phyloP scores from a whole-genome alignment of 805 yeast species.

The Hanseniaspora thailandica region DNA sequence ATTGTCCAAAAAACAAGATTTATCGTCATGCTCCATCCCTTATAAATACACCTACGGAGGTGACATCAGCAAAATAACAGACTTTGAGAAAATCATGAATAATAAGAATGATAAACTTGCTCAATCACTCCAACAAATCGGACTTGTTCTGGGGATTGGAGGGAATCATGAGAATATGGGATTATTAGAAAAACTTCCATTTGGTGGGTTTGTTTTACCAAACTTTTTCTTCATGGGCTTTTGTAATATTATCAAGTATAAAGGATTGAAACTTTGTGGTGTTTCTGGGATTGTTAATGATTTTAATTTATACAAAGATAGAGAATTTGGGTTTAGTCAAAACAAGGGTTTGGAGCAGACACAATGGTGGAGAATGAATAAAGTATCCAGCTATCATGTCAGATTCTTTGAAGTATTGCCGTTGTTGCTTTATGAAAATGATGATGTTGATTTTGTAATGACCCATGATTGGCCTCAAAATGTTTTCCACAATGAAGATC shows the following conservation, averaged over 20 bases:
- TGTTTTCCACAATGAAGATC: slow-evolving; percentile 54
- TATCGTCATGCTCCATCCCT: slow-evolving; percentile 66
- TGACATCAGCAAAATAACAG: slow-evolving; percentile 43
- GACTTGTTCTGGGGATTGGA: slow-evolving; percentile 52
- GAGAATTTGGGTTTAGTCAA: slow-evolving; percentile 37
- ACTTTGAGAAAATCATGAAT: slow-evolving; percentile 60
- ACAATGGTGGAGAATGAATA: slow-evolving; percentile 38
- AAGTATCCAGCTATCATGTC: slow-evolving; percentile 44
- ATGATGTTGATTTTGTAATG: slow-evolving; percentile 43
- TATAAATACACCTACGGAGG: slow-evolving; percentile 43
- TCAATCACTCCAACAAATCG: neutral
- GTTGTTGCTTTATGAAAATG: slow-evolving; percentile 33
- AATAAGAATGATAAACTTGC: slow-evolving; percentile 71
- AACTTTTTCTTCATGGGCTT: slow-evolving; percentile 77
- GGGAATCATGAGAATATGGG: slow-evolving; percentile 92
- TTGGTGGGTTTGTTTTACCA: slow-evolving; percentile 91
- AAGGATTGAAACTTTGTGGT: slow-evolving; percentile 70
- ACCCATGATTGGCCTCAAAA: slow-evolving; percentile 95
- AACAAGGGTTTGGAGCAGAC: slow-evolving; percentile 23
- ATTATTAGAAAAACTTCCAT: slow-evolving; percentile 55
- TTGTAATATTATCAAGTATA: slow-evolving; percentile 59
- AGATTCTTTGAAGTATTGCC: slow-evolving; percentile 48
- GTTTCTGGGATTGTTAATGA: slow-evolving; percentile 70
- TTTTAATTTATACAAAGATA: slow-evolving; percentile 36
- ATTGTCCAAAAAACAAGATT: slow-evolving; percentile 49